Evolutionary conservation across 2,329 filamentous ascomycete species (phyloP), one percentile per base, ranked within the genome.

Genomic region (Fusarium devonianum): DNA sequence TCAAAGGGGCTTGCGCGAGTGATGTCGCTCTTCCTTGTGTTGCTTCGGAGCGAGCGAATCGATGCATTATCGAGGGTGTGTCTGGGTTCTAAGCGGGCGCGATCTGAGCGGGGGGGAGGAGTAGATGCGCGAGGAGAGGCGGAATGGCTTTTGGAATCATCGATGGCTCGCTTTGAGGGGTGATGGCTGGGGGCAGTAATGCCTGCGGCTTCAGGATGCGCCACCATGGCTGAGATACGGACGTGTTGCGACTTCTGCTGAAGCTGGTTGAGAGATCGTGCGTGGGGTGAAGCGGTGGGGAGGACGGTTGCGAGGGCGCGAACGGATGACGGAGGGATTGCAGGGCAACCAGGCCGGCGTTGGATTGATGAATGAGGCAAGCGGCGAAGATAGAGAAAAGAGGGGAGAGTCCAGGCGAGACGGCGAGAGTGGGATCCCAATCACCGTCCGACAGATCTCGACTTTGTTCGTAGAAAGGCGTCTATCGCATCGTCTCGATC

Each of bases 31-130:
- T 67, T 65, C 42, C 73, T 68, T 23, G 65, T 59, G 19, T 67
- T 65, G 51, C 69, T 71, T 19, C 75, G 71, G 11, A 69, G 60
- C 40, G 69, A 67, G 14, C 70, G 65, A 42, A 66, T 68, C 18
- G 67, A 54, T 42, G 29, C 57, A 25, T 64, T 65, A 12, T 78
- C 75, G 5, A 69, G 54, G 44, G 73, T 74, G 19, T 69, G 65
- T 56, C 71, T 76, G 16, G 71, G 65, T 54, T 79, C 77, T 21
- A 78, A 54, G 37, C 71, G 73, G 32, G 67, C 72, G 51, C 74
- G 73, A 51, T 78, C 77, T 43, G 72, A 67, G 23, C 73, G 73
- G 21, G 75, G 73, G 12, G 75, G 77, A 33, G 78, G 76, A 28
- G 77, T 79, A 28, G 72, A 67, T 49, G 72, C 69, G 50, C 74